These are phyloP conservation scores for Cyberlindnera xylosilytica DNA, from an alignment of 805 yeast genomes.

Conservation along the genomic window DNA sequence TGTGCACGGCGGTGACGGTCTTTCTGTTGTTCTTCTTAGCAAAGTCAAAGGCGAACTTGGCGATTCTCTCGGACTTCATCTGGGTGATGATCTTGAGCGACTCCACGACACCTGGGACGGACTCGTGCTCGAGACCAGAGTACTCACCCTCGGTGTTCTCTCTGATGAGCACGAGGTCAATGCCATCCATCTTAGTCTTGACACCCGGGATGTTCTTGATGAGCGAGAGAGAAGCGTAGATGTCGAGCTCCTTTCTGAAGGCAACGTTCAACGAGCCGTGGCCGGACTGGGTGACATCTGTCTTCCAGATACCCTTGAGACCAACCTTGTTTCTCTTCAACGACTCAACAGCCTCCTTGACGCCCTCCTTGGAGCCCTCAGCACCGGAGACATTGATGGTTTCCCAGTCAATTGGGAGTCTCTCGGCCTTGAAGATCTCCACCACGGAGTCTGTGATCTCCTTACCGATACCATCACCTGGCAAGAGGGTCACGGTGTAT, in stretches of 20 bases:
- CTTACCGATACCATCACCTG: slow-evolving; percentile 98
- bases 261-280: slow-evolving; percentile 92
- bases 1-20: slow-evolving; percentile 94
- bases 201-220: slow-evolving; percentile 95
- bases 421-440: slow-evolving; percentile 81
- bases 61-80: slow-evolving; percentile 93
- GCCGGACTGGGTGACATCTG: slow-evolving; percentile 77
- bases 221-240: slow-evolving; percentile 91
- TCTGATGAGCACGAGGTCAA: slow-evolving; percentile 92
- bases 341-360: slow-evolving; percentile 83
- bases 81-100: slow-evolving; percentile 92
- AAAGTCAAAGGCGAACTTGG: slow-evolving; percentile 94
- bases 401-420: slow-evolving; percentile 94
- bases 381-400: slow-evolving; percentile 64
- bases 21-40: slow-evolving; percentile 91
- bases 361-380: slow-evolving; percentile 53
- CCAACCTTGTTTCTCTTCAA: slow-evolving; percentile 96
- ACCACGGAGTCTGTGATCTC: slow-evolving; percentile 93
- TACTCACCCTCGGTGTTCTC: slow-evolving; percentile 99
- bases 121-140: slow-evolving; percentile 96
- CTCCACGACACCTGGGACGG: slow-evolving; percentile 97
- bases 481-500: slow-evolving; percentile 90
- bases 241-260: slow-evolving; percentile 91
- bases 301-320: slow-evolving; percentile 91
- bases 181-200: slow-evolving; percentile 80